Conservation (phyloP, 768 basidiomycete genomes). For the Tylopilus plumbeoviolaceoides region DNA sequence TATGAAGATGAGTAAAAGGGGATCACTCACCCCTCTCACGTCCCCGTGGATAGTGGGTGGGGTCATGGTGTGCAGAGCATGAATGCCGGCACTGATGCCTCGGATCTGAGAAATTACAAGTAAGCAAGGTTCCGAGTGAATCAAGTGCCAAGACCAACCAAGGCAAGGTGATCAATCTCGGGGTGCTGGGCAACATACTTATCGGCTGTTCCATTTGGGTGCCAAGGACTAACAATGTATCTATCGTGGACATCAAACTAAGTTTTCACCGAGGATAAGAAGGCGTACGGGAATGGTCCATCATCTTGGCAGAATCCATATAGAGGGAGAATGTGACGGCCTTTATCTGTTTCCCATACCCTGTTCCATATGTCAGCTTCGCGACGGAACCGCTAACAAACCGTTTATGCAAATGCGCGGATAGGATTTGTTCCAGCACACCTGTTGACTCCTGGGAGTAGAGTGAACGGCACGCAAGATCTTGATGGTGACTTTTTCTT, state of each 20-base stretch:
- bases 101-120: conserved; percentile 33
- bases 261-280: background rate
- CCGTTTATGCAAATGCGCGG: conserved; percentile 1
- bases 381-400: conserved; percentile 43
- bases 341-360: conserved; percentile 50
- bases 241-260: conserved; percentile 25
- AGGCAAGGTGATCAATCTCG: conserved; percentile 37
- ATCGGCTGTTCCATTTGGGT: conserved; percentile 46
- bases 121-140: background rate
- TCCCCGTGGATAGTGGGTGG: conserved; percentile 53
- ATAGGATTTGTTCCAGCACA: conserved; percentile 19
- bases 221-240: conserved; percentile 59
- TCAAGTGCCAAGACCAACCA: conserved; percentile 31
- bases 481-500: conserved; percentile 56
- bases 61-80: conserved; percentile 46
- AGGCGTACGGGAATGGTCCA: conserved; percentile 50
- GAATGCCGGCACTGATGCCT: conserved; percentile 43
- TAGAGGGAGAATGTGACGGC: conserved; percentile 51
- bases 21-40: conserved; percentile 43
- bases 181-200: conserved; percentile 43
- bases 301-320: conserved; percentile 55
- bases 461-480: conserved; percentile 49
- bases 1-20: background rate
- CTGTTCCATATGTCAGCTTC: conserved; percentile 54
- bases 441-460: conserved; percentile 41